Conservation (phyloP, 352 stramenopile species). For the Phytopythium delawarense region DNA sequence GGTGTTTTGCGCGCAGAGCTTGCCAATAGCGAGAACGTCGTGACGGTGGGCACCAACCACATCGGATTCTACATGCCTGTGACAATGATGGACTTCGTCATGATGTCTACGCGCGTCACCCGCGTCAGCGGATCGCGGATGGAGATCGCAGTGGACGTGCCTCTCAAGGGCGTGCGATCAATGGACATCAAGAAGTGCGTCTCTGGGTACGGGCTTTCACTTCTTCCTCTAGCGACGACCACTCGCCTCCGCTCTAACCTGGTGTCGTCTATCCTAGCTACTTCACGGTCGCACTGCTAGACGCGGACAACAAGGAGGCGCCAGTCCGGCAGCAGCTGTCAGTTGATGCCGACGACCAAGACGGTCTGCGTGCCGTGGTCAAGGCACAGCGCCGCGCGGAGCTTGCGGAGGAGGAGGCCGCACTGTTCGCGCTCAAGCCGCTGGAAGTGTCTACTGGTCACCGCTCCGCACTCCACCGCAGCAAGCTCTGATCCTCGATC, state of each 20-base stretch:
- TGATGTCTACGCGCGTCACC: slow-evolving; percentile 37
- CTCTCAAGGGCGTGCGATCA: background rate
- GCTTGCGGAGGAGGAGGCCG: slow-evolving; percentile 24
- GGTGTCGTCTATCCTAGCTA: slow-evolving; percentile 7
- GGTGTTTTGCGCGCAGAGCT: slow-evolving; percentile 46
- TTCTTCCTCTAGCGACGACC: background rate
- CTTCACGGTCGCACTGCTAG: slow-evolving; percentile 35
- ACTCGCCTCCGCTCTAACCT: too few relatives aligned
- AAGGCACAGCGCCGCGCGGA: slow-evolving; percentile 35
- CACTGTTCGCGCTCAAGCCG: slow-evolving; percentile 17
- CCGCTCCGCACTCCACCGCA: background rate
- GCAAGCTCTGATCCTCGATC: background rate
- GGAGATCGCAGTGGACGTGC: slow-evolving; percentile 26
- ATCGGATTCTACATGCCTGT: slow-evolving; percentile 49
- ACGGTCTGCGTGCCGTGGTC: slow-evolving; percentile 19
- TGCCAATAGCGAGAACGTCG: slow-evolving; percentile 57
- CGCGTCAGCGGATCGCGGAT: slow-evolving; percentile 16
- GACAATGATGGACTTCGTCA: slow-evolving; percentile 34
- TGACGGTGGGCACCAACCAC: slow-evolving; percentile 42
- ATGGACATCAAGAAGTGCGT: background rate
- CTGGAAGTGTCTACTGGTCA: slow-evolving; percentile 1
- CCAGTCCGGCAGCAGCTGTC: slow-evolving; percentile 20
- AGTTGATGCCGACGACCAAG: slow-evolving; percentile 20
- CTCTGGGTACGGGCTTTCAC: background rate
- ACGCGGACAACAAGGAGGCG: slow-evolving; percentile 16